Percentiles rank a stretch among this genome's conserved stretches.
phyloP scores from a whole-genome alignment of 495 filamentous ascomycete genomes.

The Ascodesmis nigricans region DNA sequence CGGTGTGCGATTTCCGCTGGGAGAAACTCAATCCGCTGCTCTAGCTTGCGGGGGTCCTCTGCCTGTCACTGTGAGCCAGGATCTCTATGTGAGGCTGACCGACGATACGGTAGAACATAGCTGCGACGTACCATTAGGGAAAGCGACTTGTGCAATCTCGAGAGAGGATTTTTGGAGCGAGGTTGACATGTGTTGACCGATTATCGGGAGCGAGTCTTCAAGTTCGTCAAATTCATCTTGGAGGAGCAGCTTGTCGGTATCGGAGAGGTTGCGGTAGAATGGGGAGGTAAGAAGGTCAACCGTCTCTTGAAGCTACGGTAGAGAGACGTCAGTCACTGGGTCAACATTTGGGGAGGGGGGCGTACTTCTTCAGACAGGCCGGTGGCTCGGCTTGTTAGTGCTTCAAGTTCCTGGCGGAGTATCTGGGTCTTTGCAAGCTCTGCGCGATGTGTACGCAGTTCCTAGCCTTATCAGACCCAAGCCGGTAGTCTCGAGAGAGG shows the following conservation, averaged over 20 bases:
- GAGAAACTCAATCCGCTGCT: conserved; percentile 15
- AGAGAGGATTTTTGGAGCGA: conserved; percentile 8
- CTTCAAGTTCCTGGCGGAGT: conserved; percentile 10
- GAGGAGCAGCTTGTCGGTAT: conserved; percentile 6
- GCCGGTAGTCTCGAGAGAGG: not conserved
- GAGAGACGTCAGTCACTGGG: not conserved
- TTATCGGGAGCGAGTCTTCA: conserved; percentile 9
- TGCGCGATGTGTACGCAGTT: conserved; percentile 19
- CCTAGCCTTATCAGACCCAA: conserved; percentile 3
- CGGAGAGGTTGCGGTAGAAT: conserved; percentile 1
- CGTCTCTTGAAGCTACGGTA: conserved; percentile 14
- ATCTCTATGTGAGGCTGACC: too few species aligned
- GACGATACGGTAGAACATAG: not conserved
- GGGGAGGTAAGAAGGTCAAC: conserved; percentile 13
- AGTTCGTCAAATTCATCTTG: conserved; percentile 15
- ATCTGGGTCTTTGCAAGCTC: conserved; percentile 19
- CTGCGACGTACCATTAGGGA: conserved; percentile 8
- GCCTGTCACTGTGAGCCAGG: too few species aligned
- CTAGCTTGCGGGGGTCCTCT: conserved; percentile 7
- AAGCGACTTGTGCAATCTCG: conserved; percentile 13
- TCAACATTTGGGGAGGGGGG: not conserved
- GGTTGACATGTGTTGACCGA: conserved; percentile 12
- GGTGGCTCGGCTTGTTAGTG: conserved; percentile 7
- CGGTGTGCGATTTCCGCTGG: conserved; percentile 18
- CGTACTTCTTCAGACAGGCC: conserved; percentile 15